These are phyloP conservation scores for Alternaria triticimaculans DNA, from an alignment of 2,329 filamentous ascomycete species.

Conservation along the genomic window DNA sequence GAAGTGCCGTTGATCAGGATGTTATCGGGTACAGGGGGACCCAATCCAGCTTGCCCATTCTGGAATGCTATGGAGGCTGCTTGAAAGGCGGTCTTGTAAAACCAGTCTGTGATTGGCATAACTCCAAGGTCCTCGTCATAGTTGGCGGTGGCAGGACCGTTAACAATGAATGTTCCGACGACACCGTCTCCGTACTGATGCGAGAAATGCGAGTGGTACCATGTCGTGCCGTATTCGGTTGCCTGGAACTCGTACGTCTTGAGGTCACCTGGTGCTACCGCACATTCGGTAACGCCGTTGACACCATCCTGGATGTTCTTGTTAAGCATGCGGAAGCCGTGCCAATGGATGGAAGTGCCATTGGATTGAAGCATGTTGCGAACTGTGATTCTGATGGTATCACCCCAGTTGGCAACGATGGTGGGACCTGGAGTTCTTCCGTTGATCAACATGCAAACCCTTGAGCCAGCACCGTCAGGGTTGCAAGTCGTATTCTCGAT, in stretches of 20 bases:
- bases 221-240: conserved; percentile 40
- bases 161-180: conserved; percentile 41
- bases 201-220: conserved; percentile 54
- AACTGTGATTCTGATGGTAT: conserved; percentile 52
- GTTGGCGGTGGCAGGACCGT: conserved; percentile 40
- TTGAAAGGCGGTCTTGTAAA: conserved; percentile 50
- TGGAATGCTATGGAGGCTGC: conserved; percentile 33
- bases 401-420: conserved; percentile 61
- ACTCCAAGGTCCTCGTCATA: conserved; percentile 40
- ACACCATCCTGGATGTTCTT: conserved; percentile 64
- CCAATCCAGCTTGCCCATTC: conserved; percentile 18
- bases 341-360: conserved; percentile 69
- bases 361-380: conserved; percentile 63
- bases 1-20: conserved; percentile 64
- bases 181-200: conserved; percentile 54
- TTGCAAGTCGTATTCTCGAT: conserved; percentile 52
- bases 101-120: conserved; percentile 44
- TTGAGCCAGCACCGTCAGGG: conserved; percentile 46
- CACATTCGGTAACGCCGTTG: conserved; percentile 51
- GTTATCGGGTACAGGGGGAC: conserved; percentile 53
- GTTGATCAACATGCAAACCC: conserved; percentile 46
- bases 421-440: conserved; percentile 66
- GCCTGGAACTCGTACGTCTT: conserved; percentile 39
- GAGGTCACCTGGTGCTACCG: conserved; percentile 57
- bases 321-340: conserved; percentile 64